Conservation (phyloP, 306 rosid species). For the Mimosa pudica region DNA sequence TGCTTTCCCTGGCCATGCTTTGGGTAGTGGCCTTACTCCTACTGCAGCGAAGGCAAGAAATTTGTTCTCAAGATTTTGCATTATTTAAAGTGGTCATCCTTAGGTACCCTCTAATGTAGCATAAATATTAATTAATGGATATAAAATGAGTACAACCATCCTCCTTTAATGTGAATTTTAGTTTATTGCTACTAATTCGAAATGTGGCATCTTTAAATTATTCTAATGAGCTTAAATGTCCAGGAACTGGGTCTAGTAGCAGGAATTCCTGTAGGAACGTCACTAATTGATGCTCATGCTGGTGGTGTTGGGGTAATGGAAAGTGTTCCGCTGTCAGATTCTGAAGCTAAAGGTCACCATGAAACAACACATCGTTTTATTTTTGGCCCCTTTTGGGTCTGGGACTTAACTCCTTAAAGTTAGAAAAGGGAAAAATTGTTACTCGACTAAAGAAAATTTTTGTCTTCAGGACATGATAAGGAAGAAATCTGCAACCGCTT, state of each 20-base stretch:
- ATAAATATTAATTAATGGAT: constrained; percentile 42
- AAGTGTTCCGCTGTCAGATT: constrained; percentile 60
- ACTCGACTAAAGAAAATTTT: constrained; percentile 28
- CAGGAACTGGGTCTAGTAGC: constrained; percentile 89
- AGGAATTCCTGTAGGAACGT: constrained; percentile 95
- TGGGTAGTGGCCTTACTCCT: constrained; percentile 94
- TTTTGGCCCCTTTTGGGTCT: background rate
- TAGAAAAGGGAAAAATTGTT: constrained; percentile 27
- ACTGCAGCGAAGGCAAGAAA: constrained; percentile 90
- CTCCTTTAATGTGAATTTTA: constrained; percentile 39
- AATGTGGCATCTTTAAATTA: constrained; percentile 16
- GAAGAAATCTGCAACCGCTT: constrained; percentile 75
- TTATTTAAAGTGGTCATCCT: constrained; percentile 55
- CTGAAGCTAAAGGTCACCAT: constrained; percentile 58
- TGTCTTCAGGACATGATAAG: constrained; percentile 53
- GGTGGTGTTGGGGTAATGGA: constrained; percentile 98
- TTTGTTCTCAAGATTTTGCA: constrained; percentile 51
- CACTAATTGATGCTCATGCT: constrained; percentile 95
- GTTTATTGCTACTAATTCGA: constrained; percentile 33
- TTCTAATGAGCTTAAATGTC: constrained; percentile 38
- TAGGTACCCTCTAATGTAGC: constrained; percentile 44
- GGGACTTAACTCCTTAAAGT: background rate
- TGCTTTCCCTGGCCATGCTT: constrained; percentile 95
- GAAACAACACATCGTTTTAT: constrained; percentile 10
- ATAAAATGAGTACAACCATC: constrained; percentile 19